These are phyloP conservation scores for Macadamia tetraphylla DNA, from an alignment of 164 flowering plant genomes.

Conservation along the genomic window DNA sequence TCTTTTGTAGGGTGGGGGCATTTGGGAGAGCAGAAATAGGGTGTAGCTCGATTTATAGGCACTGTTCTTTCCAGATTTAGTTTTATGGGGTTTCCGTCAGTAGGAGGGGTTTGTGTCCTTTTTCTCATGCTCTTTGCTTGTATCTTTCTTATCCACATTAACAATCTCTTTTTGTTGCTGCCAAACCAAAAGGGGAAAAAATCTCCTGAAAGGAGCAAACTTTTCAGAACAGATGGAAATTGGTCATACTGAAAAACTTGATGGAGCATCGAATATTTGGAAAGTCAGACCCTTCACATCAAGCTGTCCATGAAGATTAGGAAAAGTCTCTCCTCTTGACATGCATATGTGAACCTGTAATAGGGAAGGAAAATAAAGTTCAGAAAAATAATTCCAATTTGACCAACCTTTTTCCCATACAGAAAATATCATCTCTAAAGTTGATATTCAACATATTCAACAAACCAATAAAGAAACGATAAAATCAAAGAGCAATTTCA, in stretches of 20 bases:
- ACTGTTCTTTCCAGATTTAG: no score
- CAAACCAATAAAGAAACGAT: no score
- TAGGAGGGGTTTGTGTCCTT: no score
- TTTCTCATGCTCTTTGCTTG: no score
- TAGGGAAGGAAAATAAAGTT: conserved; percentile 3
- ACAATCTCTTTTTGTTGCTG: not conserved
- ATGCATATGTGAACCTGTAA: conserved; percentile 92
- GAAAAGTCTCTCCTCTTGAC: conserved; percentile 92
- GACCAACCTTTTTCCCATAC: not conserved
- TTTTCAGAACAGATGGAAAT: conserved; percentile 1
- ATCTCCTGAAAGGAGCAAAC: not conserved
- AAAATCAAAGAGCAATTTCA: no score
- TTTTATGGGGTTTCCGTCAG: no score
- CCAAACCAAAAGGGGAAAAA: not conserved
- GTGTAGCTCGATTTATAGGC: no score
- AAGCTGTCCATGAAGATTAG: conserved; percentile 95
- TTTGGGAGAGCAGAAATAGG: no score
- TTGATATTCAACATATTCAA: no score
- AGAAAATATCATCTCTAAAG: not conserved
- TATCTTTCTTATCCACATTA: no score
- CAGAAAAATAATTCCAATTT: conserved; percentile 2
- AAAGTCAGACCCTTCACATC: conserved; percentile 80
- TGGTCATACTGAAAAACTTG: conserved; percentile 70
- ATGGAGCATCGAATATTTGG: conserved; percentile 80
- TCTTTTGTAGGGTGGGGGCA: no score